Evolutionary conservation across 179 eudicot genomes (phyloP).

Genomic region (Silene coronaria): DNA sequence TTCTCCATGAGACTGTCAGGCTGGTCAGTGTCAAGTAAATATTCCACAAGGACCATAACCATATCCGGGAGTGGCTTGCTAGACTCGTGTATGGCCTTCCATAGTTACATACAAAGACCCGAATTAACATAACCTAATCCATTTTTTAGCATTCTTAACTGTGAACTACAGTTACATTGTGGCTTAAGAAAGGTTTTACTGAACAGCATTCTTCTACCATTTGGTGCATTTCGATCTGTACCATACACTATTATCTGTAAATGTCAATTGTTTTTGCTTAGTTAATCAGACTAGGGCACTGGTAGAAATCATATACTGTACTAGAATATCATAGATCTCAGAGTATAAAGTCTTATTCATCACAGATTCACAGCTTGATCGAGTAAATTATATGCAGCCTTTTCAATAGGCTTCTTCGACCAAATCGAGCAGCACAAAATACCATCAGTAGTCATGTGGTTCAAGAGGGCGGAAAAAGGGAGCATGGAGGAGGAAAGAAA

Average conservation of each 20-base stretch:
- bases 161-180: not conserved
- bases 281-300: not conserved
- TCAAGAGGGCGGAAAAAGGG: slow-evolving; percentile 40
- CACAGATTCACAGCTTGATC: slow-evolving; percentile 17
- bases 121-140: not conserved
- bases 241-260: not conserved
- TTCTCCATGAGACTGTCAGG: not conserved
- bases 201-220: not conserved
- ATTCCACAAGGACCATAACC: not conserved
- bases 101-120: not conserved
- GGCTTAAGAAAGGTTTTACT: not conserved
- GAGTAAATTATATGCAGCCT: slow-evolving; percentile 16
- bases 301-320: not conserved
- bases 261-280: not conserved
- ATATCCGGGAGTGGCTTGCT: not conserved
- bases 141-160: not conserved
- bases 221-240: not conserved
- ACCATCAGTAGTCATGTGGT: slow-evolving; percentile 16
- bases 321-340: not conserved
- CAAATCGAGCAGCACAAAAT: slow-evolving; percentile 28
- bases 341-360: not conserved
- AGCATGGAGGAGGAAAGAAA: slow-evolving; percentile 41
- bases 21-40: not conserved
- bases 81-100: not conserved
- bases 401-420: slow-evolving; percentile 38